Base-by-base conservation (phyloP, 1,284 basidiomycete species). In the Austroboletus novae-zelandiae region DNA sequence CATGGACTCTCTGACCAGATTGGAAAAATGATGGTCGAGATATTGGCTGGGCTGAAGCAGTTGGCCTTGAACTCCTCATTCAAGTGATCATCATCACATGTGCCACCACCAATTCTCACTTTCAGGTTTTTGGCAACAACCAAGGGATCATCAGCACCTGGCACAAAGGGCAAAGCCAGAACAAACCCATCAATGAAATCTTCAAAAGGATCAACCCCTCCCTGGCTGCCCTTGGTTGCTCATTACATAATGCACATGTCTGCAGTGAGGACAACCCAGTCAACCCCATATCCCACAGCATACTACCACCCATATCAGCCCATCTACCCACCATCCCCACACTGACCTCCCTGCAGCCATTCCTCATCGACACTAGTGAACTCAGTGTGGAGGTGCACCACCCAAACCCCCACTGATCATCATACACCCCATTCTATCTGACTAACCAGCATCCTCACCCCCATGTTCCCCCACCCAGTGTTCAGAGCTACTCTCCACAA, bases 281-380 rank as follows among this genome's bases (percentile, higher is more conserved):
- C 8, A 35, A 51, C 8, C 0, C 3, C 9, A 15, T 41, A 0
- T 78, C 74, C 1, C 25, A 71, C 18, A 73, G 75, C 1, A 51
- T 61, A n/a, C 72, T 66, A 43, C 30, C 23, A 17, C 34, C 44
- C 40, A 14, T 34, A 31, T 7, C 17, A 23, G 27, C 20, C 13
- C 11, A 30, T n/a, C 44, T 45, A 20, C 39, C 30, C 11, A 6
- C 23, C 14, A 20, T 40, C 30, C 7, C 13, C 30, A 7, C 13
- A 31, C 34, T 10, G 20, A 51, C 67, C n/a, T 43, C 55, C 5
- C 9, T 11, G 4, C 6, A 27, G 3, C 30, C 7, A 7, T 13
- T 31, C 30, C 30, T 31, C 30, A 7, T 8, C 13, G 30, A 31
- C 13, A 13, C n/a, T n/a, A n/a, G n/a, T n/a, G n/a, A n/a, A n/a